These are phyloP conservation scores for Asterella californica DNA, from an alignment of 225 moss, liverwort and hornwort genomes.

Conservation along the genomic window DNA sequence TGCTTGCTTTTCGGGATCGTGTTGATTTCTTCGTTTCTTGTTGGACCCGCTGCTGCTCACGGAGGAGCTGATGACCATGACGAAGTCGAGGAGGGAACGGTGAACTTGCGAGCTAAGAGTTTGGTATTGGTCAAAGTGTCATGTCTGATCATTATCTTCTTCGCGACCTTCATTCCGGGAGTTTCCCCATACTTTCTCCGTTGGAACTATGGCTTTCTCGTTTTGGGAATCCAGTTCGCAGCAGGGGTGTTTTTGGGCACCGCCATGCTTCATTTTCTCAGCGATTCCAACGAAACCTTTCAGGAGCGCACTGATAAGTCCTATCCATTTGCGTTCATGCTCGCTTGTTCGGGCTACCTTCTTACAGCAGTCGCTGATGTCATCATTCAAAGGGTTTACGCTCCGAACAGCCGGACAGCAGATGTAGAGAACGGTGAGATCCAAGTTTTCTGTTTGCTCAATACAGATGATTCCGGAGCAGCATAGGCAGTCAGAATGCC, in stretches of 20 bases:
- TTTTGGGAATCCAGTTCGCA: slow-evolving; percentile 82
- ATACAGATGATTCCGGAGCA: too few species aligned
- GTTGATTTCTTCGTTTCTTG: slow-evolving; percentile 11
- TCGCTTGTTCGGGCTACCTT: slow-evolving; percentile 69
- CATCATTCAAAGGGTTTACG: slow-evolving; percentile 47
- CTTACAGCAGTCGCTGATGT: slow-evolving; percentile 73
- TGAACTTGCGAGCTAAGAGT: slow-evolving; percentile 22
- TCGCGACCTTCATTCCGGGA: slow-evolving; percentile 68
- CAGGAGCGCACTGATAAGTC: slow-evolving; percentile 13
- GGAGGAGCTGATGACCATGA: neutral
- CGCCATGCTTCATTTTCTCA: slow-evolving; percentile 79
- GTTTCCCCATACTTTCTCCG: slow-evolving; percentile 67
- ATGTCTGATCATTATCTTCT: slow-evolving; percentile 69
- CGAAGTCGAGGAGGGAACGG: neutral
- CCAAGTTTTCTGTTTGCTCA: neutral
- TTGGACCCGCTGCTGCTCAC: slow-evolving; percentile 11
- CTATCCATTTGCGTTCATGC: slow-evolving; percentile 73
- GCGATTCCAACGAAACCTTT: slow-evolving; percentile 58
- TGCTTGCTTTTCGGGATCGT: slow-evolving; percentile 1
- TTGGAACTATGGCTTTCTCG: slow-evolving; percentile 66
- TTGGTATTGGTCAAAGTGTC: slow-evolving; percentile 58
- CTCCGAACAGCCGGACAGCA: neutral
- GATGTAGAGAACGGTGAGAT: slow-evolving; percentile 43
- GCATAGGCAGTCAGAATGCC: too few species aligned
- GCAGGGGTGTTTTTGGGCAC: slow-evolving; percentile 83